Base-by-base conservation (phyloP, 768 basidiomycete species). In the Candolleomyces aberdarensis region DNA sequence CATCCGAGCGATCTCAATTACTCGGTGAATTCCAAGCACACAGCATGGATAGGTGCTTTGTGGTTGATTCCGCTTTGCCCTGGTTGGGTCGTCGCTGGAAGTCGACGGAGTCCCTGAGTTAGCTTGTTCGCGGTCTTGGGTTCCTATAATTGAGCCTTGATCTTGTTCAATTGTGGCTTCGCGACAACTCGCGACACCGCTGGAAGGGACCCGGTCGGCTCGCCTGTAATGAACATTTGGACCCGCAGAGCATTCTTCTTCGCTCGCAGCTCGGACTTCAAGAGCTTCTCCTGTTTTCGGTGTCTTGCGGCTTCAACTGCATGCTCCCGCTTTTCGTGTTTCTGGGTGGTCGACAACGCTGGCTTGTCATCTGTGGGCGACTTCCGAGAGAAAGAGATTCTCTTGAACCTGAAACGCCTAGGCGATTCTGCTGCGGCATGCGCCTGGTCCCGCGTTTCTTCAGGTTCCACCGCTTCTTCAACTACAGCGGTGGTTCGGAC, bases 91-190 rank as follows among this genome's bases (percentile, higher is more conserved):
- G 65, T 64, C 70, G 4, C 74, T n/a, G 92, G 83, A 44, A 93
- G 77, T 8, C 75, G 65, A 44, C 83, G 85, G 15, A 94, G 79
- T 51, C 92, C 85, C n/a, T 81, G 77, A 62, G 93, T 90, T 61
- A 94, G 77, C 66, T 81, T 85, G 69, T 84, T 84, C 20, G 91
- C 91, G 14, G 80, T 76, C 70, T 88, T 87, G 19, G 88, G 84
- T 48, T 87, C 69, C 63, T 84, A 75, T 29, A 94, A 83, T 69
- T 86, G 82, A 2, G 85, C 74, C 71, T 90, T 32, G 32, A 32
- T 9, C 32, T 32, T 54, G 75, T 74, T 80, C 22, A 92, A 61
- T 62, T 86, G 83, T 11, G 83, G 77, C 61, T 76, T 80, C 39
- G 83, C 80, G 11, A 76, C 63, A 4, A 74, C 64, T 54, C 75